phyloP scores from a whole-genome alignment of 2,329 filamentous ascomycete species.

The Pseudogymnoascus sp. region DNA sequence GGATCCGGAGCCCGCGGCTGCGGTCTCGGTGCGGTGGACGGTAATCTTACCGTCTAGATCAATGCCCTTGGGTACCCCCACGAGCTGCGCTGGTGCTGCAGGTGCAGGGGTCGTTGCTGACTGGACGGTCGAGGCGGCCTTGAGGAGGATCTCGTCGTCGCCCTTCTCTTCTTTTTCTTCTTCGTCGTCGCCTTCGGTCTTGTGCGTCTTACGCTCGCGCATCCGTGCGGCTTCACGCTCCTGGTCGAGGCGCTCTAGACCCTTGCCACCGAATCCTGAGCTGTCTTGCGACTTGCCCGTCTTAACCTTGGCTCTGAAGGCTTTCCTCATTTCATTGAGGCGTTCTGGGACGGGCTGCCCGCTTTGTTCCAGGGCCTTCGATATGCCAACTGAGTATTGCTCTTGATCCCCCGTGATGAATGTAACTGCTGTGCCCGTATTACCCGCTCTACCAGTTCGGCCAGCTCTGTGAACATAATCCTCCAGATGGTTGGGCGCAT shows the following conservation, averaged over 20 bases:
- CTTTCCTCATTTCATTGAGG: constrained; percentile 58
- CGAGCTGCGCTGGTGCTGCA: constrained; percentile 30
- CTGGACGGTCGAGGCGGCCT: constrained; percentile 59
- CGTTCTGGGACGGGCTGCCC: constrained; percentile 73
- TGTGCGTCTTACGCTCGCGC: constrained; percentile 82
- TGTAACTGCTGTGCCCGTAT: constrained; percentile 89
- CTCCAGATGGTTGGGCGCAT: constrained; percentile 88
- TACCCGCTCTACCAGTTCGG: constrained; percentile 88
- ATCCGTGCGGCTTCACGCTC: constrained; percentile 82
- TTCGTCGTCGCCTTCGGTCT: constrained; percentile 78
- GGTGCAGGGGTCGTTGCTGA: constrained; percentile 44
- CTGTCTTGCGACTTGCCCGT: constrained; percentile 83
- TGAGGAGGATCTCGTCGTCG: constrained; percentile 65
- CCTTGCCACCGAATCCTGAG: constrained; percentile 90
- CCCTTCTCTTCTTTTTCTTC: constrained; percentile 67
- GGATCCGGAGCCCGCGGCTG: constrained; percentile 34
- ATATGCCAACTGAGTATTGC: constrained; percentile 80
- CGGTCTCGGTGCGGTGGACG: constrained; percentile 63
- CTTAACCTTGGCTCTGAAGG: constrained; percentile 86
- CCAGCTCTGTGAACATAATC: constrained; percentile 95
- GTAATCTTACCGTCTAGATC: constrained; percentile 65
- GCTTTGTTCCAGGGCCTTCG: constrained; percentile 78
- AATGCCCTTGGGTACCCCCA: constrained; percentile 48
- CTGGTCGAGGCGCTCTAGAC: constrained; percentile 83
- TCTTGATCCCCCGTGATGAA: constrained; percentile 91